Evolutionary conservation across 306 rosid species (phyloP).

Genomic region (Casuarina glauca): DNA sequence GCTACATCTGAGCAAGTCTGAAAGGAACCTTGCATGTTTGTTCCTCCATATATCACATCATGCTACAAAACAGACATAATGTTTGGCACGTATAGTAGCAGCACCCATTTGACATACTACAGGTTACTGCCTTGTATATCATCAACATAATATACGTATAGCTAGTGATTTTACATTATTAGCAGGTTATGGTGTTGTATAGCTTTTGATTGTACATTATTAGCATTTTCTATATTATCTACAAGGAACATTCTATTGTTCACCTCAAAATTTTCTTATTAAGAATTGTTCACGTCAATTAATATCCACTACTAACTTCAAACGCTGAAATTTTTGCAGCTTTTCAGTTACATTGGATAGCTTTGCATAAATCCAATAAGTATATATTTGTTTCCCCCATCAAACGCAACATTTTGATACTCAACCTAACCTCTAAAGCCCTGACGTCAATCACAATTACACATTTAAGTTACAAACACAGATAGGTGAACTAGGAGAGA

Average conservation of each 20-base stretch:
- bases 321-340: neutral
- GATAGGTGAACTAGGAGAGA: neutral
- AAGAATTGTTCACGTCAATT: neutral
- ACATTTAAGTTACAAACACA: slow-evolving; percentile 15
- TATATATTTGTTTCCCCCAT: slow-evolving; percentile 1
- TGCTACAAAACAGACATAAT: neutral
- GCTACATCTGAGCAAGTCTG: no score
- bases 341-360: neutral
- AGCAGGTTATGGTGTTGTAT: neutral
- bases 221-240: no score
- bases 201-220: neutral
- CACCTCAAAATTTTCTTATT: no score
- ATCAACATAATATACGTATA: neutral
- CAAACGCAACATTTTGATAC: slow-evolving; percentile 15
- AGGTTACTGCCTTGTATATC: neutral
- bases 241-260: no score
- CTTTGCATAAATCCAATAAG: slow-evolving; percentile 8
- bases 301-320: neutral
- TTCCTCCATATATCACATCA: neutral
- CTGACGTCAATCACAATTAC: neutral
- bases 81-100: neutral
- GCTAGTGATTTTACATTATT: neutral
- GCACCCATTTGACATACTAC: neutral
- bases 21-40: no score
- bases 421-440: neutral